phyloP scores from a whole-genome alignment of 2,329 filamentous ascomycete species.

The Microcera coccophila region DNA sequence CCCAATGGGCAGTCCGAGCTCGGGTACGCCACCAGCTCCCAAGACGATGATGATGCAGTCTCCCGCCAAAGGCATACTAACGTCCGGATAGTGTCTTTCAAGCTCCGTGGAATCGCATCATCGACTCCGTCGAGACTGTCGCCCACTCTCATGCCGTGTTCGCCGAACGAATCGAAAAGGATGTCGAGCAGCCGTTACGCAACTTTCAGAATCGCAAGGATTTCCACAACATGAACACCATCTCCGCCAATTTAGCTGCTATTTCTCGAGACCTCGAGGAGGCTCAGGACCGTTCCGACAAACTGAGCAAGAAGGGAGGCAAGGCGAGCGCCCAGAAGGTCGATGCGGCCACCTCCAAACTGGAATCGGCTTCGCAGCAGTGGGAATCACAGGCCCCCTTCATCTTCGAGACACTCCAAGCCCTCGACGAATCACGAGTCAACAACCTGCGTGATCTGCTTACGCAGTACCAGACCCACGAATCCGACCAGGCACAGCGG shows the following conservation, averaged over 20 bases:
- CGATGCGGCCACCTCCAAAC: constrained; percentile 65
- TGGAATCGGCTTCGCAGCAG: constrained; percentile 75
- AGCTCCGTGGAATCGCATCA: constrained; percentile 82
- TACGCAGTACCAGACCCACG: constrained; percentile 89
- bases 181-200: constrained; percentile 81
- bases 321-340: constrained; percentile 75
- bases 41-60: background rate
- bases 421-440: constrained; percentile 80
- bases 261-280: constrained; percentile 83
- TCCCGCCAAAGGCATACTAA: constrained; percentile 10
- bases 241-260: constrained; percentile 73
- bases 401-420: constrained; percentile 89
- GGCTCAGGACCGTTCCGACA: constrained; percentile 81
- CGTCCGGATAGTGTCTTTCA: constrained; percentile 71
- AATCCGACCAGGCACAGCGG: constrained; percentile 80
- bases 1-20: constrained; percentile 76
- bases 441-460: constrained; percentile 88
- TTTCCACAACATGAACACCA: constrained; percentile 73
- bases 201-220: constrained; percentile 72
- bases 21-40: constrained; percentile 59
- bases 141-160: constrained; percentile 81
- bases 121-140: constrained; percentile 72
- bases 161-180: constrained; percentile 76
- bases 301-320: constrained; percentile 72
- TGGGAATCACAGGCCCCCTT: constrained; percentile 96